phyloP scores from a whole-genome alignment of 306 rosid genomes.

The Vigna nakashimae region DNA sequence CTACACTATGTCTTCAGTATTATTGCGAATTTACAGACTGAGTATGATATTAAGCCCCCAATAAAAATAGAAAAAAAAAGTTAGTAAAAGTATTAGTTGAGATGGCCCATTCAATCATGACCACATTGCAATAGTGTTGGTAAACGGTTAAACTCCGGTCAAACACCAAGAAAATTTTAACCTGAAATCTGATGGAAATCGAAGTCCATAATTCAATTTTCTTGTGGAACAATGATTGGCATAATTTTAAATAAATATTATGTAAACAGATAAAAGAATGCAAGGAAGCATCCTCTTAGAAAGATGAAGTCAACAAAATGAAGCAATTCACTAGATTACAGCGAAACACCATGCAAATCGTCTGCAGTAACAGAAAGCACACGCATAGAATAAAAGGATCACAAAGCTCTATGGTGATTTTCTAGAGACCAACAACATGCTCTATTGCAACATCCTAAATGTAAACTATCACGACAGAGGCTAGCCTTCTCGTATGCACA shows the following conservation, averaged over 20 bases:
- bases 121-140: not conserved
- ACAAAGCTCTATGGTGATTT: conserved; percentile 14
- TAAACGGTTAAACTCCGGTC: not conserved
- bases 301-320: conserved; percentile 17
- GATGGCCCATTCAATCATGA: not conserved
- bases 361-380: conserved; percentile 32
- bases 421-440: conserved; percentile 38
- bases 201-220: not conserved
- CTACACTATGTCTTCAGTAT: too few species aligned
- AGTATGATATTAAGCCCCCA: not conserved
- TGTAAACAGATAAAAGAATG: conserved; percentile 33
- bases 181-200: not conserved
- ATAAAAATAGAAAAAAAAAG: too few species aligned
- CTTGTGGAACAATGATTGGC: conserved; percentile 17
- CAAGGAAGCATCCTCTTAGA: conserved; percentile 29
- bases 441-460: conserved; percentile 43
- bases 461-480: conserved; percentile 43
- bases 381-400: conserved; percentile 31
- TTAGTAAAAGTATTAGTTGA: not conserved
- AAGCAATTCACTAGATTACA: conserved; percentile 44
- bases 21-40: too few species aligned
- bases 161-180: not conserved
- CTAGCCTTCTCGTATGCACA: conserved; percentile 44
- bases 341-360: conserved; percentile 36
- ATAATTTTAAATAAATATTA: conserved; percentile 7